Percentiles rank a stretch among this genome's conserved stretches.
These are phyloP conservation scores for Colletotrichum siamense DNA, from an alignment of 2,329 filamentous ascomycete genomes.

Conservation along the genomic window DNA sequence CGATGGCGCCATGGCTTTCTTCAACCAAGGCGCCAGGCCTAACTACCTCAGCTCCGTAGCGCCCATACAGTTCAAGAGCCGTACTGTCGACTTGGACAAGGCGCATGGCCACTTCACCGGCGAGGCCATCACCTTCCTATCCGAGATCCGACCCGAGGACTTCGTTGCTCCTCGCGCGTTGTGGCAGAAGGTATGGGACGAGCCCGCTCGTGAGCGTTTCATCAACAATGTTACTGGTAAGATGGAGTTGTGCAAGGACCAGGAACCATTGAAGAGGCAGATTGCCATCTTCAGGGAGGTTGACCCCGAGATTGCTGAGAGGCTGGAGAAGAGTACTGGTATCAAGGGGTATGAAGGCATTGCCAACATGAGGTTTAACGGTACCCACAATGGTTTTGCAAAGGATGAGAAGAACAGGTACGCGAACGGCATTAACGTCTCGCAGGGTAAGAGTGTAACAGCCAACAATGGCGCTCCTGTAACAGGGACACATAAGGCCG, in stretches of 20 bases:
- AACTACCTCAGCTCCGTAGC: conserved; percentile 28
- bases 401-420: conserved; percentile 47
- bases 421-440: conserved; percentile 54
- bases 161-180: conserved; percentile 57
- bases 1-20: conserved; percentile 66
- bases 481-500: not conserved
- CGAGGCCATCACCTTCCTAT: conserved; percentile 41
- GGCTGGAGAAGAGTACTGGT: conserved; percentile 68
- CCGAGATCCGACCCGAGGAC: conserved; percentile 42
- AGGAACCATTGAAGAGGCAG: conserved; percentile 68
- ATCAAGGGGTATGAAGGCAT: conserved; percentile 66
- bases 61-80: conserved; percentile 37
- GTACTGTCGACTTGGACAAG: conserved; percentile 41
- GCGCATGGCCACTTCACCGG: conserved; percentile 43
- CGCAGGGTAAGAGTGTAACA: not conserved
- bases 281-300: conserved; percentile 71
- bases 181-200: conserved; percentile 68
- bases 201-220: conserved; percentile 61
- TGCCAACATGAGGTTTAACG: conserved; percentile 59
- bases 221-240: conserved; percentile 66
- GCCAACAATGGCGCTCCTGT: conserved; percentile 4
- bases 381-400: conserved; percentile 66
- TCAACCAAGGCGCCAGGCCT: conserved; percentile 25
- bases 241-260: conserved; percentile 61
- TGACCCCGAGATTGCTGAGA: conserved; percentile 58